Base-by-base conservation (phyloP, 495 filamentous ascomycete species). In the Penicillium coffeae region DNA sequence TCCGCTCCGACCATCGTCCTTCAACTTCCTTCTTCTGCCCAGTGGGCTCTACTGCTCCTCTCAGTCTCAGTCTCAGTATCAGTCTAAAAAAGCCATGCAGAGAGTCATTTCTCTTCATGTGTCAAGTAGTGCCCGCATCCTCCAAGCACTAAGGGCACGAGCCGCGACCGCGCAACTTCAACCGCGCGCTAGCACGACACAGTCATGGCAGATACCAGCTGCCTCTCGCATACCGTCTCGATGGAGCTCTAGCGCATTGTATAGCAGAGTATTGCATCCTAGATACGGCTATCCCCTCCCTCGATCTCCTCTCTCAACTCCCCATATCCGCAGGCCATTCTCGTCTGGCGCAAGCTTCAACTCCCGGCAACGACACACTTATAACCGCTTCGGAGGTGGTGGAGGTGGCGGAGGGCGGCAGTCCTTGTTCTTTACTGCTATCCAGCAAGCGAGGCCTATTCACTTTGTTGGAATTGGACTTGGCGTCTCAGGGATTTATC, bases 401-500 rank as follows among this genome's bases (percentile, higher is more conserved):
- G 3, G 7, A 21, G 27, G 42, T 12, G 21, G 34, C 21, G 32
- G 39, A 33, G 32, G 40, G 4, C 33, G 51, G 7, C 53, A 52
- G 27, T 45, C 65, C 3, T 18, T 62, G 1, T 15, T 60, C 8
- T 22, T 47, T 38, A 47, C 45, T 0, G 19, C 67, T 12, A 3
- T 65, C 34, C 30, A 47, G 18, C 42, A 52, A 36, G 55, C 59
- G 2, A 66, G 62, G 55, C 69, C 64, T 7, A 55, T 51, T 8
- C 71, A 68, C 42, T 66, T 64, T 16, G 55, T 75, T 9, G 21
- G 67, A 2, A 45, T 72, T 16, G 71, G 62, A 3, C 20, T 68
- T 1, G 55, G 55, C 0, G 42, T 64, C 18, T 59, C 61, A 0
- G 68, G 63, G 20, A 82, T 92, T 60, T 92, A 91, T 66, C 66